Percentiles rank a stretch among this genome's conserved stretches.
Evolutionary conservation across 805 yeast genomes (phyloP).

Genomic region (Kockiozyma suomiensis): DNA sequence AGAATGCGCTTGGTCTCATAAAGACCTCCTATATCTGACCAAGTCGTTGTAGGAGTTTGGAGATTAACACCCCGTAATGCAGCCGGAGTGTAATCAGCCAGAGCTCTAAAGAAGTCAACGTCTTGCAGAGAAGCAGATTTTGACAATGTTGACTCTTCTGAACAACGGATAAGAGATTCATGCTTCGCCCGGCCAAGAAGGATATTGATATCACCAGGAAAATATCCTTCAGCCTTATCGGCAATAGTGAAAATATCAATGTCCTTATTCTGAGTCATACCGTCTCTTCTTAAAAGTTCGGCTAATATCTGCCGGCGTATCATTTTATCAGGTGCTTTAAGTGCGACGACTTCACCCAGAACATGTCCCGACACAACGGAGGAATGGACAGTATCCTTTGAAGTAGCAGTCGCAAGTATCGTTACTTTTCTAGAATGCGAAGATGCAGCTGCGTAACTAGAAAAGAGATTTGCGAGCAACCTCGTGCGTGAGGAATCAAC

Average conservation of each 20-base stretch:
- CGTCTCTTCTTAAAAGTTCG: conserved; percentile 41
- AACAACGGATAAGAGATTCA: conserved; percentile 39
- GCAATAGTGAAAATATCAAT: conserved; percentile 56
- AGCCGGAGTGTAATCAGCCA: conserved; percentile 75
- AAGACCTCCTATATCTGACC: conserved; percentile 92
- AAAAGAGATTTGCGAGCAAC: conserved; percentile 66
- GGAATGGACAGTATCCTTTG: conserved; percentile 67
- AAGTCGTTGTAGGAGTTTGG: conserved; percentile 70
- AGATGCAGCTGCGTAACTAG: conserved; percentile 51
- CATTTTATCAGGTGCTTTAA: conserved; percentile 70
- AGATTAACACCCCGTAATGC: conserved; percentile 83
- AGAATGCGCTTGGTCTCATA: conserved; percentile 71
- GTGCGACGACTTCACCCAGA: conserved; percentile 60
- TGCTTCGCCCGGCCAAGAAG: conserved; percentile 62
- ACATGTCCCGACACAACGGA: conserved; percentile 67
- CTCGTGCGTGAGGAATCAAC: conserved; percentile 62
- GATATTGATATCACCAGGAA: conserved; percentile 77
- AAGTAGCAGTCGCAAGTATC: conserved; percentile 62
- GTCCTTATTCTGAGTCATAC: not conserved
- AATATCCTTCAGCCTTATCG: conserved; percentile 81
- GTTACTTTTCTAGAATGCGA: conserved; percentile 50
- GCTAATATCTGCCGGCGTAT: conserved; percentile 55
- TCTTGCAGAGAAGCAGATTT: conserved; percentile 35
- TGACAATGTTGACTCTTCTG: conserved; percentile 15
- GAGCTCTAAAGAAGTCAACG: conserved; percentile 55